Conservation (phyloP, 2,329 filamentous ascomycete genomes). For the Fusarium sp. region DNA sequence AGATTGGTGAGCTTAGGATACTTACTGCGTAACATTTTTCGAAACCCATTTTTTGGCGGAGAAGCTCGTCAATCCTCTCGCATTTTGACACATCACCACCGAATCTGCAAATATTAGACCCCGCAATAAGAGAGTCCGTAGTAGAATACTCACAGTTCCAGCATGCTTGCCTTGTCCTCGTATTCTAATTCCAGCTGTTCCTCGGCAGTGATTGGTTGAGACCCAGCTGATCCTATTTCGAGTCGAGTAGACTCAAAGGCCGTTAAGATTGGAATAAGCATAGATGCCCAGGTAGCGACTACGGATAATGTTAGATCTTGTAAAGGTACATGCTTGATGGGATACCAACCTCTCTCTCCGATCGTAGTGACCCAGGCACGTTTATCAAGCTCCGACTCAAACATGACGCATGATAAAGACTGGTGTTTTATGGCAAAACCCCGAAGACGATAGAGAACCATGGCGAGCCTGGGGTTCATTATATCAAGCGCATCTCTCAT, state of each 20-base stretch:
- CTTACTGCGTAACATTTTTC: background rate
- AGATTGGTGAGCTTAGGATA: fast-evolving
- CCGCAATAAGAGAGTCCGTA: fast-evolving
- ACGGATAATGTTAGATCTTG: background rate
- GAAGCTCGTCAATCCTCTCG: background rate
- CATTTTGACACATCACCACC: background rate
- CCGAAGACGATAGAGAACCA: background rate
- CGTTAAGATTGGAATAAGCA: fast-evolving
- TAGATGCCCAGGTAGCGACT: background rate
- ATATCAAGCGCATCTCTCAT: background rate
- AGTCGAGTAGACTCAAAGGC: background rate
- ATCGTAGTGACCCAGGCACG: background rate
- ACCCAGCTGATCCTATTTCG: background rate
- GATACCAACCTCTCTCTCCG: background rate
- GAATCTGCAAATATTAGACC: background rate
- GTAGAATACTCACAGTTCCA: background rate
- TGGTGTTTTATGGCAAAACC: background rate
- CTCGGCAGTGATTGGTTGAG: background rate
- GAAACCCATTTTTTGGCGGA: background rate
- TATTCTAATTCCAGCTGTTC: background rate
- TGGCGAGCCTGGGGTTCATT: background rate
- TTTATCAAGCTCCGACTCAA: background rate
- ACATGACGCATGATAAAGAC: background rate
- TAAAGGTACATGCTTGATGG: fast-evolving
- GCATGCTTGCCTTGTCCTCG: background rate